Conservation (phyloP, 352 stramenopile genomes). For the Thalassiosira mediterranea region DNA sequence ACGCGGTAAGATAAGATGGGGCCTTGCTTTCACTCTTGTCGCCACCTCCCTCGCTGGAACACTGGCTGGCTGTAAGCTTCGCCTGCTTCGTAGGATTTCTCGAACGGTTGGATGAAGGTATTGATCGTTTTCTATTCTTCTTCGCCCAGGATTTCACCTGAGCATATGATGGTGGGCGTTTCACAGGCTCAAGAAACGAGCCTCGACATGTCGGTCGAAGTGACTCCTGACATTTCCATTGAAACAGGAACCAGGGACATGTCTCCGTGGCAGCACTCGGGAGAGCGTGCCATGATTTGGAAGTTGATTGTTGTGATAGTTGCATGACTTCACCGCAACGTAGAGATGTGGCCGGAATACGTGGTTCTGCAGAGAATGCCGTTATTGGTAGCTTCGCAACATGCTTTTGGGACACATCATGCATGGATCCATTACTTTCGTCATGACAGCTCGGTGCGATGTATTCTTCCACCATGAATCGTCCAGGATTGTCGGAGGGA, state of each 20-base stretch:
- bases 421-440: too few relatives aligned
- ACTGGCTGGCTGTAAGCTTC: constrained; percentile 2
- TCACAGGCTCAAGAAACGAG: constrained; percentile 51
- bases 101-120: constrained; percentile 5
- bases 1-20: constrained; percentile 25
- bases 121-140: constrained; percentile 1
- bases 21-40: constrained; percentile 18
- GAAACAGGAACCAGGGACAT: constrained; percentile 46
- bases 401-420: constrained; percentile 17
- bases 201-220: neutral
- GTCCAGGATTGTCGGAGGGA: too few relatives aligned
- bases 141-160: constrained; percentile 49
- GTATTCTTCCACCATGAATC: too few relatives aligned
- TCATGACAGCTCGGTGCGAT: too few relatives aligned
- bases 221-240: constrained; percentile 21
- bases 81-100: constrained; percentile 4
- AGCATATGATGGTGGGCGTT: constrained; percentile 52
- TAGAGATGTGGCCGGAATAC: constrained; percentile 17
- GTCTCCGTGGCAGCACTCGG: constrained; percentile 21
- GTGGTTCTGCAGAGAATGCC: constrained; percentile 20
- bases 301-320: constrained; percentile 6
- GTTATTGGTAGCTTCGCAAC: constrained; percentile 8
- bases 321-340: constrained; percentile 25
- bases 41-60: neutral
- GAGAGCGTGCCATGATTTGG: constrained; percentile 29